Percentiles rank a stretch among this genome's conserved stretches.
Evolutionary conservation across 129 eudicot genomes (phyloP).

Genomic region (Flaveria robusta): DNA sequence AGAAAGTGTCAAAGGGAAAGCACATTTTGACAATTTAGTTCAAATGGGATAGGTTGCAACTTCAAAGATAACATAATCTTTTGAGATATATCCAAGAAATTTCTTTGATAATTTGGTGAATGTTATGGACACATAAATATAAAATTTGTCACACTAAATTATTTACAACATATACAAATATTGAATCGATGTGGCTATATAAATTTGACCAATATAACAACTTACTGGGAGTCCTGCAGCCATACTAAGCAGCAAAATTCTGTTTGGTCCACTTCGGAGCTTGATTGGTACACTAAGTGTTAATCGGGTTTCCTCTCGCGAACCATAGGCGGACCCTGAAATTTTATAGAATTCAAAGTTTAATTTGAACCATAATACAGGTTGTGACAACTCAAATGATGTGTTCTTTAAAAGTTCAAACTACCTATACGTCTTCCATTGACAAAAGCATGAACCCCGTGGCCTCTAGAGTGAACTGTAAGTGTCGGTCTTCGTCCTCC

Average conservation of each 20-base stretch:
- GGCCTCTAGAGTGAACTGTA: constrained; percentile 68
- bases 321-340: constrained; percentile 86
- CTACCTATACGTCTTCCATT: constrained; percentile 74
- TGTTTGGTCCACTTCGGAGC: constrained; percentile 63
- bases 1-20: not conserved
- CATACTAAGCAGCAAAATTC: constrained; percentile 69
- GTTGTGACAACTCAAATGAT: not conserved
- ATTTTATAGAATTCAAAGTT: not conserved
- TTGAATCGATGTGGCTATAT: not conserved
- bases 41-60: not conserved
- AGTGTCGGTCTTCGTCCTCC: constrained; percentile 70
- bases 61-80: not conserved
- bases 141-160: not conserved
- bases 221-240: constrained; percentile 90
- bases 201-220: constrained; percentile 11
- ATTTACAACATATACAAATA: too few species aligned
- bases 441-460: constrained; percentile 69
- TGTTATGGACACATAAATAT: not conserved
- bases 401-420: not conserved
- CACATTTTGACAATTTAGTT: constrained; percentile 18
- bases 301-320: constrained; percentile 49
- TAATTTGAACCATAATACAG: constrained; percentile 18
- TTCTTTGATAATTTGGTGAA: not conserved
- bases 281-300: constrained; percentile 51
- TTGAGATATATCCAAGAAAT: not conserved